phyloP scores from a whole-genome alignment of 1,139 yeast genomes.

The Suhomyces chickasaworum region DNA sequence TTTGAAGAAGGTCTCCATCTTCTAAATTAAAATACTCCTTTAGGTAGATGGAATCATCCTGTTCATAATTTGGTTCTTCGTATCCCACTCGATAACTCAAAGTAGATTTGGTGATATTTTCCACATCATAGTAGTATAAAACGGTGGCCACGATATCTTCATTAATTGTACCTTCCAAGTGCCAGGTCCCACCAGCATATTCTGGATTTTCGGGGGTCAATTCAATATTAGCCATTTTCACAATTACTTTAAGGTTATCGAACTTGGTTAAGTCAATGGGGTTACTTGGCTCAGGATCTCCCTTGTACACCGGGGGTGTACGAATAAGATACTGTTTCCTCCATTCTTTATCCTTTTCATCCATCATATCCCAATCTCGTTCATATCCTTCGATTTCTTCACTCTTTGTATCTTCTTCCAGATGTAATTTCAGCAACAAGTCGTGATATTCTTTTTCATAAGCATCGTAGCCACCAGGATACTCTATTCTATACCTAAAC shows the following conservation, averaged over 20 bases:
- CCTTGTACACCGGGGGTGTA: not conserved
- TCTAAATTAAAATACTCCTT: not conserved
- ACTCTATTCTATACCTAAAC: slow-evolving; percentile 21
- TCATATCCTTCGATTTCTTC: not conserved
- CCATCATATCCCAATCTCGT: not conserved
- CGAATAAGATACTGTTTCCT: not conserved
- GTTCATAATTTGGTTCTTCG: slow-evolving; percentile 42
- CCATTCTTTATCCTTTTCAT: not conserved
- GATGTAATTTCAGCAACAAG: not conserved
- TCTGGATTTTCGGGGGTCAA: slow-evolving; percentile 44
- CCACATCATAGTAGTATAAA: slow-evolving; percentile 45
- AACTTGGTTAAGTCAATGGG: slow-evolving; percentile 23
- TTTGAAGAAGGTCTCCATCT: not conserved
- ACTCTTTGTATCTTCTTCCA: not conserved
- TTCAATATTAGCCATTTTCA: slow-evolving; percentile 45
- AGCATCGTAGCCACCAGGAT: slow-evolving; percentile 19
- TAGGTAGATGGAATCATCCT: slow-evolving; percentile 29
- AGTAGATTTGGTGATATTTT: slow-evolving; percentile 40
- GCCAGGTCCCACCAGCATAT: slow-evolving; percentile 49
- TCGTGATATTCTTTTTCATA: slow-evolving; percentile 20
- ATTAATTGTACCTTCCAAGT: slow-evolving; percentile 45
- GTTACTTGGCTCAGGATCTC: slow-evolving; percentile 15
- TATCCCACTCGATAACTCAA: slow-evolving; percentile 35
- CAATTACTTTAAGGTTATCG: slow-evolving; percentile 37
- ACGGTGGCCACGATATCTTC: slow-evolving; percentile 49